A percentile compares a stretch with the other conserved stretches of the same genome.
These are phyloP conservation scores for Aspergillus diversus DNA, from an alignment of 495 filamentous ascomycete genomes.

Conservation along the genomic window DNA sequence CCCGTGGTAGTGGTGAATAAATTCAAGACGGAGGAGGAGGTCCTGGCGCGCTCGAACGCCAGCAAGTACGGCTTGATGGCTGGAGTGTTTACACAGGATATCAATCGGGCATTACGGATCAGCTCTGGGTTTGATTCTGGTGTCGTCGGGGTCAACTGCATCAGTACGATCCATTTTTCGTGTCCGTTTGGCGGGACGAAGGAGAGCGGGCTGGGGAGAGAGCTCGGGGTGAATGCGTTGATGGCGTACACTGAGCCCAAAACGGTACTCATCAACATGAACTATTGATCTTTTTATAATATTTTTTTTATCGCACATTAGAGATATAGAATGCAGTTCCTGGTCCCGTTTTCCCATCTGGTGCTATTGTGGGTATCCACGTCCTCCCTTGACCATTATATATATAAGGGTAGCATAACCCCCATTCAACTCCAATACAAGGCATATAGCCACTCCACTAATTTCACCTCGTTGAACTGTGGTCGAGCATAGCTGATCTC, in stretches of 20 bases:
- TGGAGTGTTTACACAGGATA: constrained; percentile 49
- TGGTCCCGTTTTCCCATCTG: too few relatives aligned
- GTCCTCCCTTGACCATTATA: too few relatives aligned
- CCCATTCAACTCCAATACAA: too few relatives aligned
- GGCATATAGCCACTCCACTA: too few relatives aligned
- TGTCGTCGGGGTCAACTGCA: constrained; percentile 54
- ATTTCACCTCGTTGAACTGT: too few relatives aligned
- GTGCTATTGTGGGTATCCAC: too few relatives aligned
- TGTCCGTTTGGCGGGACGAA: constrained; percentile 55
- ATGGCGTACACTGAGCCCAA: constrained; percentile 40
- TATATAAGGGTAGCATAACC: too few relatives aligned
- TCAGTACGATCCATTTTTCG: constrained; percentile 30
- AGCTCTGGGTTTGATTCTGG: constrained; percentile 41
- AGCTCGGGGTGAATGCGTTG: constrained; percentile 89
- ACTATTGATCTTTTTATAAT: constrained; percentile 5
- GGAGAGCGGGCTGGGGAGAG: constrained; percentile 52
- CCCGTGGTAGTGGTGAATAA: constrained; percentile 15
- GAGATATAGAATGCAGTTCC: too few relatives aligned
- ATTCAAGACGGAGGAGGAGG: constrained; percentile 8
- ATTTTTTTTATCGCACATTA: too few relatives aligned
- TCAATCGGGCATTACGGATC: constrained; percentile 47
- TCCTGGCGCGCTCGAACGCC: neutral
- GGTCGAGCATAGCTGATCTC: too few relatives aligned
- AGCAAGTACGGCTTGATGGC: constrained; percentile 34
- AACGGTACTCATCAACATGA: constrained; percentile 47